These are phyloP conservation scores for Emydomyces testavorans DNA, from an alignment of 2,329 filamentous ascomycete genomes.

Conservation along the genomic window DNA sequence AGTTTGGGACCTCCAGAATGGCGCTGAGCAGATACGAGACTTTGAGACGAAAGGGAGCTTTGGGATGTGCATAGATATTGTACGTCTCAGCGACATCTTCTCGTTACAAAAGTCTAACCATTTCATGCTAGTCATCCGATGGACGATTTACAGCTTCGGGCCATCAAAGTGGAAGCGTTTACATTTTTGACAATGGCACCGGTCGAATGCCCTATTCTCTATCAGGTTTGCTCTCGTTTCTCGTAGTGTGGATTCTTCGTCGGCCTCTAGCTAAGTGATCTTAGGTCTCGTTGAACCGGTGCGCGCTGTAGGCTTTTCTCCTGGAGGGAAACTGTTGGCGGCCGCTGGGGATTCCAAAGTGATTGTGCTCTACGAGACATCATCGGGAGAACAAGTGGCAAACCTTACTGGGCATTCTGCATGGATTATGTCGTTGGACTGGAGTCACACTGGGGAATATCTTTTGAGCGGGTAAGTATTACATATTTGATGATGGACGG, in stretches of 20 bases:
- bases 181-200: constrained; percentile 89
- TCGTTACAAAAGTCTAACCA: neutral
- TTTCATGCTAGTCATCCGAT: constrained; percentile 46
- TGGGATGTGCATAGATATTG: constrained; percentile 74
- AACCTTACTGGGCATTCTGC: constrained; percentile 68
- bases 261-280: constrained; percentile 23
- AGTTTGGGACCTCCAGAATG: constrained; percentile 62
- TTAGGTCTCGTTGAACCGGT: constrained; percentile 75
- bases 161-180: constrained; percentile 82
- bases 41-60: constrained; percentile 93
- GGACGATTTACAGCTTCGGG: constrained; percentile 81
- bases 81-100: constrained; percentile 25
- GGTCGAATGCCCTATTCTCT: constrained; percentile 76
- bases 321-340: constrained; percentile 69
- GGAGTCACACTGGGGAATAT: constrained; percentile 87
- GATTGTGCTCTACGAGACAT: constrained; percentile 84
- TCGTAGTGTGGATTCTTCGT: neutral
- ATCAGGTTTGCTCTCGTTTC: constrained; percentile 46
- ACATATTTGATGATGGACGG: no score
- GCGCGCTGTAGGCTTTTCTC: constrained; percentile 76
- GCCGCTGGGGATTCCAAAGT: constrained; percentile 80
- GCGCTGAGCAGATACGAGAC: constrained; percentile 55
- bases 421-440: constrained; percentile 86
- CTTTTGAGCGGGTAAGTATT: constrained; percentile 61
- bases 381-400: constrained; percentile 82